Evolutionary conservation across 768 basidiomycete genomes (phyloP).

Genomic region (Asterophora lycoperdoides): DNA sequence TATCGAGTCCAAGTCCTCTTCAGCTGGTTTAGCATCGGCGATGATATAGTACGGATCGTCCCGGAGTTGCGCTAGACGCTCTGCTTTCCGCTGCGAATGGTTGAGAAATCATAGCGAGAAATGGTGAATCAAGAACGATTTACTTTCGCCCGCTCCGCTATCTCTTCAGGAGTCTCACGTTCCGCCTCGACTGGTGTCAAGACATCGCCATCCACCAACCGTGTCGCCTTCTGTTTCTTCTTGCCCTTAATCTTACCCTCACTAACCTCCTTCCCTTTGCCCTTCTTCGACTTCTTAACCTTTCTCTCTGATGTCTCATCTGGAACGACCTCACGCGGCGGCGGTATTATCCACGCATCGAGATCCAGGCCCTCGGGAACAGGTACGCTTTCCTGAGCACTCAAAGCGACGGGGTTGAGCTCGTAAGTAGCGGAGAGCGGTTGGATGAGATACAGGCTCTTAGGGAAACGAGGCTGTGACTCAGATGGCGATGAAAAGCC

Average conservation of each 20-base stretch:
- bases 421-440: slow-evolving; percentile 77
- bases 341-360: slow-evolving; percentile 79
- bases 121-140: background rate
- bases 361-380: slow-evolving; percentile 85
- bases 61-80: slow-evolving; percentile 67
- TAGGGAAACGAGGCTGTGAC: slow-evolving; percentile 65
- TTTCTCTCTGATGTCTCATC: slow-evolving; percentile 41
- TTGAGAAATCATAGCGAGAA: background rate
- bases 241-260: slow-evolving; percentile 25
- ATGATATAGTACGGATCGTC: slow-evolving; percentile 93
- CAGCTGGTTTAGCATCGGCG: slow-evolving; percentile 42
- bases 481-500: slow-evolving; percentile 39
- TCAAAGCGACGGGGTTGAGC: slow-evolving; percentile 76
- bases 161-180: slow-evolving; percentile 55
- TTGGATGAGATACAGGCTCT: slow-evolving; percentile 81
- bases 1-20: slow-evolving; percentile 82
- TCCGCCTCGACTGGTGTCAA: slow-evolving; percentile 36
- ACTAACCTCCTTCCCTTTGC: slow-evolving; percentile 26
- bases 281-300: slow-evolving; percentile 48
- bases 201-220: slow-evolving; percentile 25
- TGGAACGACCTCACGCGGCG: slow-evolving; percentile 38
- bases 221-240: slow-evolving; percentile 30
- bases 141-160: slow-evolving; percentile 60
- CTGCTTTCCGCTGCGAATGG: slow-evolving; percentile 59
- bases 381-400: slow-evolving; percentile 78